These are phyloP conservation scores for Jatropha multifida DNA, from an alignment of 441 rosid species.

Conservation along the genomic window DNA sequence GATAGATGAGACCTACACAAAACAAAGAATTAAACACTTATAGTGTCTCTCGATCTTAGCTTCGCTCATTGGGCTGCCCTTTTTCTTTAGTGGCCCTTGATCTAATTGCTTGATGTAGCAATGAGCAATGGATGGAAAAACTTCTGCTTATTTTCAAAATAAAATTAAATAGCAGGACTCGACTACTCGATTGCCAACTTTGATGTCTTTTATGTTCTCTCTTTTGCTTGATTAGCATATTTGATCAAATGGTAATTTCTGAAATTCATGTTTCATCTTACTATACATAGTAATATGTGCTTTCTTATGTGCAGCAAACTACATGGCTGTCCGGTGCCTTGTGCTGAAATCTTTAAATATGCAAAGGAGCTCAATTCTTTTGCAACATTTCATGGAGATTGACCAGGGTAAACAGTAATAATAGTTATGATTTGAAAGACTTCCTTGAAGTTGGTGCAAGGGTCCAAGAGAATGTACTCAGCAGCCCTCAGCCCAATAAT, in stretches of 20 bases:
- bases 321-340: conserved; percentile 90
- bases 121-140: background rate
- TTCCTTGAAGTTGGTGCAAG: background rate
- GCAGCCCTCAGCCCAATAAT: background rate
- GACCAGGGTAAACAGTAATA: conserved; percentile 59
- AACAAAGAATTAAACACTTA: background rate
- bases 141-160: background rate
- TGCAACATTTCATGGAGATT: conserved; percentile 63
- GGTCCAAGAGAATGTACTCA: background rate
- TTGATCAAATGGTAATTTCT: background rate
- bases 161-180: background rate
- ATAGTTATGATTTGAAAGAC: background rate
- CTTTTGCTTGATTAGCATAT: background rate
- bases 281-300: background rate
- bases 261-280: background rate
- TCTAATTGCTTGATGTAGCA: background rate
- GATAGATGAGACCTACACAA: background rate
- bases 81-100: background rate
- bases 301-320: conserved; percentile 61
- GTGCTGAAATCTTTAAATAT: conserved; percentile 73
- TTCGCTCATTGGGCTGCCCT: too few species aligned
- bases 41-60: background rate
- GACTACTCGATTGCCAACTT: background rate
- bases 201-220: background rate
- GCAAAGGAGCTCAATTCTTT: conserved; percentile 73